These are phyloP conservation scores for Colletotrichum melonis DNA, from an alignment of 2,329 filamentous ascomycete species.

Conservation along the genomic window DNA sequence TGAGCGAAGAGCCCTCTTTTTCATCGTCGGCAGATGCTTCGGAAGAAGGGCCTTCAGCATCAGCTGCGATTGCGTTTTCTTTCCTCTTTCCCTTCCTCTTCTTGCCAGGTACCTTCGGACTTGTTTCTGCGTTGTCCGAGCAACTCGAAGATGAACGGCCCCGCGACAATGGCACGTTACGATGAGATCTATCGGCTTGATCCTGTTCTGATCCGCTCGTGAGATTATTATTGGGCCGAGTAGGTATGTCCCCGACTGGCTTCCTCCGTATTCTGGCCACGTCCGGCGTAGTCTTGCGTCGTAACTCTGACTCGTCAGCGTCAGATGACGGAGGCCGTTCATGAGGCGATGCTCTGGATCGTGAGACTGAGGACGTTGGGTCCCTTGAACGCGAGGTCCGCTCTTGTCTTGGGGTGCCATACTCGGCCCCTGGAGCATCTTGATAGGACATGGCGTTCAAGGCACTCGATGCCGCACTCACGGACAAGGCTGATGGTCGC, in stretches of 20 bases:
- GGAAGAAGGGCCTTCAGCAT: slow-evolving; percentile 59
- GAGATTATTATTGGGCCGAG: background rate
- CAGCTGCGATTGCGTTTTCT: slow-evolving; percentile 50
- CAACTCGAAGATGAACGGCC: slow-evolving; percentile 19
- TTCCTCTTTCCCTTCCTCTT: slow-evolving; percentile 43
- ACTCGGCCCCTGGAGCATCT: slow-evolving; percentile 23
- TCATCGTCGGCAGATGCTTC: slow-evolving; percentile 52
- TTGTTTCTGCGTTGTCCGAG: background rate
- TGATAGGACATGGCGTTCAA: slow-evolving; percentile 48
- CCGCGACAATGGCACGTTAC: background rate
- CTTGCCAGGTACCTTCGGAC: background rate
- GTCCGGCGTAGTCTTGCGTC: slow-evolving; percentile 25
- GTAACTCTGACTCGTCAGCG: slow-evolving; percentile 2
- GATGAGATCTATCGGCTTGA: background rate
- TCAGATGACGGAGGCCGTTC: slow-evolving; percentile 4
- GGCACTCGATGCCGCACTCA: slow-evolving; percentile 68
- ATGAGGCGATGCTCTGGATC: background rate
- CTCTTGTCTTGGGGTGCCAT: slow-evolving; percentile 20
- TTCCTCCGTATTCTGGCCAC: slow-evolving; percentile 23
- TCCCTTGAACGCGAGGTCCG: background rate
- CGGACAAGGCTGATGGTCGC: slow-evolving; percentile 59
- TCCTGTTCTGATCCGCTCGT: slow-evolving; percentile 28
- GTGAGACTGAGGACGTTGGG: background rate
- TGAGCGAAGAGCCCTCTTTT: slow-evolving; percentile 51
- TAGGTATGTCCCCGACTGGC: slow-evolving; percentile 1